phyloP scores from a whole-genome alignment of 345 rosid species.

The Acer campestre region DNA sequence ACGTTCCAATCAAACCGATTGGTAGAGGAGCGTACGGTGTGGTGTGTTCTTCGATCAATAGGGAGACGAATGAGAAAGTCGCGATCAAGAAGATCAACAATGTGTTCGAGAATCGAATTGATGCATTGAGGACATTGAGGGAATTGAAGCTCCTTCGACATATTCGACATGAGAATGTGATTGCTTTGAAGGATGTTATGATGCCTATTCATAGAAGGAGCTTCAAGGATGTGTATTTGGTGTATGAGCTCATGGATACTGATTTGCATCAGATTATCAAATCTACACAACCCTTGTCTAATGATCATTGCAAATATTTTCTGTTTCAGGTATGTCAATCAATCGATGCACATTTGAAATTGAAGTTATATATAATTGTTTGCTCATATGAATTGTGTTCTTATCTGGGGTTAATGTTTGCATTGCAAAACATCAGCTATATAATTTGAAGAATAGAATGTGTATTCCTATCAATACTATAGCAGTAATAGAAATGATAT shows the following conservation, averaged over 20 bases:
- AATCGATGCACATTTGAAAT: not conserved
- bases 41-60: slow-evolving; percentile 78
- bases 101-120: slow-evolving; percentile 72
- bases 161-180: slow-evolving; percentile 78
- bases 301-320: slow-evolving; percentile 84
- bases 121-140: slow-evolving; percentile 68
- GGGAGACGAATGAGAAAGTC: slow-evolving; percentile 78
- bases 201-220: slow-evolving; percentile 54
- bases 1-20: slow-evolving; percentile 84
- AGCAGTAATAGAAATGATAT: not conserved
- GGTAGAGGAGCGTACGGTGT: slow-evolving; percentile 91
- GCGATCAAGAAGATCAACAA: slow-evolving; percentile 88
- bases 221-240: slow-evolving; percentile 86
- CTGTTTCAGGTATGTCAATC: slow-evolving; percentile 63
- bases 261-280: slow-evolving; percentile 86
- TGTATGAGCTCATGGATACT: slow-evolving; percentile 91
- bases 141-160: slow-evolving; percentile 82
- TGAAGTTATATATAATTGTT: not conserved
- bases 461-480: not conserved
- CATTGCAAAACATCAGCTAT: not conserved
- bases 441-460: not conserved
- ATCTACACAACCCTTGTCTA: slow-evolving; percentile 69
- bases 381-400: not conserved
- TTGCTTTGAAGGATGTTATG: slow-evolving; percentile 86
- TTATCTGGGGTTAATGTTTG: slow-evolving; percentile 4